A percentile compares a stretch with the other conserved stretches of the same genome.
Evolutionary conservation across 169 alveolate genomes (phyloP).

Genomic region (Babesia sp.): DNA sequence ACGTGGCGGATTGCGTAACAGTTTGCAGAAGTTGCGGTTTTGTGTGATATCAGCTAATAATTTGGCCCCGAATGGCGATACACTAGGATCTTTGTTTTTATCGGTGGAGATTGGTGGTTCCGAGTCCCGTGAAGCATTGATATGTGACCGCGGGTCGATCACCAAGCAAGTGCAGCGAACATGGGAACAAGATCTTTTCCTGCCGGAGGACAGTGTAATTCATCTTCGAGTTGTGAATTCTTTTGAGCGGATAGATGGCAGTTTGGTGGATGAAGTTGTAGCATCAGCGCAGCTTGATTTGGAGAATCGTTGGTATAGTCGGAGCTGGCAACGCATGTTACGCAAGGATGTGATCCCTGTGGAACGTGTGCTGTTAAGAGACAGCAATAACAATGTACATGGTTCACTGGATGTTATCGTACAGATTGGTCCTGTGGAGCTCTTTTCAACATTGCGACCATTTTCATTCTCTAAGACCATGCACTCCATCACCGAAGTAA

Average conservation of each 20-base stretch:
- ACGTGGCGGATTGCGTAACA: constrained; percentile 22
- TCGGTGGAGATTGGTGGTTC: constrained; percentile 57
- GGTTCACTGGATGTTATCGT: constrained; percentile 57
- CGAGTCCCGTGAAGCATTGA: constrained; percentile 48
- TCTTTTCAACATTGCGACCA: constrained; percentile 33
- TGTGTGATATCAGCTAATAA: constrained; percentile 54
- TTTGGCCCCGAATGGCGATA: constrained; percentile 11
- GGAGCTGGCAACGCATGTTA: constrained; percentile 86
- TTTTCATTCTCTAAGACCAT: constrained; percentile 37
- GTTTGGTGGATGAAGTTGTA: constrained; percentile 74
- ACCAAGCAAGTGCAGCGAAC: constrained; percentile 22
- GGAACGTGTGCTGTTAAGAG: constrained; percentile 82
- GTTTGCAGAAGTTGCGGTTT: constrained; percentile 46
- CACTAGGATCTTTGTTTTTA: constrained; percentile 20
- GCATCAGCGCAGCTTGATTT: constrained; percentile 87
- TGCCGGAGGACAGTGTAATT: constrained; percentile 62
- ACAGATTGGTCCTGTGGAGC: constrained; percentile 52
- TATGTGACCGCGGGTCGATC: constrained; percentile 28
- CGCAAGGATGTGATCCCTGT: constrained; percentile 82
- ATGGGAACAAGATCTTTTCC: constrained; percentile 59
- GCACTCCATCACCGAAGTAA: background rate
- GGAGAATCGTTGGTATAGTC: constrained; percentile 88
- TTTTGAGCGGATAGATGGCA: constrained; percentile 68
- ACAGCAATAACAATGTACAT: constrained; percentile 52
- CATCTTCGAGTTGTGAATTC: constrained; percentile 61